Base-by-base conservation (phyloP, 2,329 filamentous ascomycete species). In the Fusarium zealandicum region DNA sequence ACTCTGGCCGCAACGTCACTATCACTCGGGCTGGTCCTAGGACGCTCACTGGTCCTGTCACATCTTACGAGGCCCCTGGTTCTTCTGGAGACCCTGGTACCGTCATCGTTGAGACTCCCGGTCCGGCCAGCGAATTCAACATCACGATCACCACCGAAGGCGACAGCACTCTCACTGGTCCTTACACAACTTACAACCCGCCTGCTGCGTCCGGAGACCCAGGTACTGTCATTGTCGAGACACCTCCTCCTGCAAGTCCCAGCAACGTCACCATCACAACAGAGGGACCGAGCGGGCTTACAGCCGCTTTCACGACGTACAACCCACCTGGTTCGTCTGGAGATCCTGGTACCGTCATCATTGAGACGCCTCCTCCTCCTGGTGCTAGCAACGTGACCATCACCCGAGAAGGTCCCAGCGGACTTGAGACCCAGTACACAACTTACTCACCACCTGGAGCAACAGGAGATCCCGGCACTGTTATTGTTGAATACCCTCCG, bases 191-290 rank as follows among this genome's bases (percentile, higher is more conserved):
- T 4, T 59, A 62, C 16, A 31, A 31, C 2, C 49, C 58, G 12
- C 32, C 57, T 4, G 53, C 39, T 5, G 33, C 41, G 16, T 14
- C 44, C 14, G 40, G 57, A 5, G 57, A 61, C 5, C 57, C 57
- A 6, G 57, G 57, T 27, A 61, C 57, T 9, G 27, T 61, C 5
- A 40, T 61, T 4, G 33, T 61, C 4, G 57, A 32, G 13, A 44
- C 60, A 3, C 52, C 57, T 3, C 17, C 39, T 18, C 38, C 39
- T 16, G 40, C n/a, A 8, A 9, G 4, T 3, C 13, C 13, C 6
- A 17, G 58, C n/a, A 61, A 61, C 17, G 58, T 61, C 4, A 61
- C 58, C 4, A 33, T 61, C n/a, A 61, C 36, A 5, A 31, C 33
- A 3, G 41, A 37, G 6, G 38, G 39, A 13, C 14, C 48, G 4